Conservation (phyloP, 257 asterid genomes). For the Solanum pennellii region DNA sequence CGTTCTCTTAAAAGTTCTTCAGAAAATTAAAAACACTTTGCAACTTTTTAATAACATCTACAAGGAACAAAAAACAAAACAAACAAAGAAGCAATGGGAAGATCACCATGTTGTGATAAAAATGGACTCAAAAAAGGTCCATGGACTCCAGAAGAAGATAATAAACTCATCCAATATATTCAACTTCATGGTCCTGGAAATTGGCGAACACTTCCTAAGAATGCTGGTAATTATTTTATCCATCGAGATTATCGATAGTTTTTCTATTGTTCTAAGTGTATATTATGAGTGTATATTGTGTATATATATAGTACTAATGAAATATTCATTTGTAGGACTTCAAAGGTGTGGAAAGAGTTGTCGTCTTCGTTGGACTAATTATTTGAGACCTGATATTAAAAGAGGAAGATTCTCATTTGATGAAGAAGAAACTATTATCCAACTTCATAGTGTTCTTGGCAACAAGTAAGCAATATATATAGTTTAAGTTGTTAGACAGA, state of each 20-base stretch:
- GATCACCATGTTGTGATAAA: slow-evolving; percentile 80
- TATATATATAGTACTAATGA: neutral
- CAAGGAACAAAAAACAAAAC: too few species aligned
- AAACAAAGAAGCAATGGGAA: slow-evolving; percentile 38
- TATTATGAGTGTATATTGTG: neutral
- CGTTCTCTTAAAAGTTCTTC: slow-evolving; percentile 1
- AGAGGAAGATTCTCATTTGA: slow-evolving; percentile 81
- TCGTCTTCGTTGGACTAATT: slow-evolving; percentile 80
- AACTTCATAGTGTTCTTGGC: slow-evolving; percentile 76
- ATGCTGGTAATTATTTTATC: slow-evolving; percentile 41
- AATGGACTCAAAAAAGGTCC: slow-evolving; percentile 79
- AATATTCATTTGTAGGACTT: slow-evolving; percentile 30
- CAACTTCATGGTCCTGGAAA: slow-evolving; percentile 63
- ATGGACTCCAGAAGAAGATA: slow-evolving; percentile 79
- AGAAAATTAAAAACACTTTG: neutral
- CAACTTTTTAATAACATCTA: neutral
- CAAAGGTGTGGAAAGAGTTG: slow-evolving; percentile 84
- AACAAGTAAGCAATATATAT: slow-evolving; percentile 46
- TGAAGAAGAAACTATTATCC: slow-evolving; percentile 74
- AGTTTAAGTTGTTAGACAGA: neutral
- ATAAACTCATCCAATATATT: slow-evolving; percentile 40
- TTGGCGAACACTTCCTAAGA: slow-evolving; percentile 71
- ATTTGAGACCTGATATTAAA: slow-evolving; percentile 77
- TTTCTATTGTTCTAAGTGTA: neutral
- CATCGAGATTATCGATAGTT: neutral